Evolutionary conservation across 768 basidiomycete species (phyloP), one percentile per base, ranked within the genome.

Genomic region (Boletus pseudo-olivaceus): DNA sequence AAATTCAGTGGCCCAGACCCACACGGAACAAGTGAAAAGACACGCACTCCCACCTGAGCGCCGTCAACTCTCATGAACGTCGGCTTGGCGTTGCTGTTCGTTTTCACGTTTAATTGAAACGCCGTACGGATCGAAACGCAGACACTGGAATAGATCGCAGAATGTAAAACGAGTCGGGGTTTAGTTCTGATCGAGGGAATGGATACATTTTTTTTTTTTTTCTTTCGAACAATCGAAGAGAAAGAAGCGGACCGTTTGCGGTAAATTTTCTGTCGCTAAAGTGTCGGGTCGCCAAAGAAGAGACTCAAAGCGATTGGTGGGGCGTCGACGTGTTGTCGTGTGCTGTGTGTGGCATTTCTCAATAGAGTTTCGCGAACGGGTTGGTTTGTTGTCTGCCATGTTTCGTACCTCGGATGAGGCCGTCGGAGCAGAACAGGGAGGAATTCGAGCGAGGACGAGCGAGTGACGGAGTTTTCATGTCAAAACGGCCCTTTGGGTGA

Each of bases 381-480:
- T 11, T 15, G 14, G 14, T 6, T 43, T 23, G 45, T 30, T 1
- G 15, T 44, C 27, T 19, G 11, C 30, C 49, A 7, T 26, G 23
- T 23, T 23, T 23, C 23, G 23, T 11, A 33, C 2, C 32, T 35
- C 34, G 34, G 34, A 35, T 14, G 34, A 35, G 6, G 14, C 34
- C 14, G 34, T 35, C 34, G 34, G 39, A 30, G 19, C 39, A 47
- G 29, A 52, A 52, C 33, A 27, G 57, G 56, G 44, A 53, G 47
- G 34, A 47, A 33, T 20, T 20, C 44, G 26, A 60, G 35, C 57
- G 46, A 58, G 51, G 40, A 52, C 11, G 0, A 53, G 30, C 9
- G 30, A 38, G 3, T 1, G 45, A 60, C 57, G 57, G 57, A 19
- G 34, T 47, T 33, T 42, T 29, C 34, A 57, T 55, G 57, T 54